Evolutionary conservation across 1,284 basidiomycete genomes (phyloP), one percentile per base, ranked within the genome.

Genomic region (Sanghuangporus weigelae): DNA sequence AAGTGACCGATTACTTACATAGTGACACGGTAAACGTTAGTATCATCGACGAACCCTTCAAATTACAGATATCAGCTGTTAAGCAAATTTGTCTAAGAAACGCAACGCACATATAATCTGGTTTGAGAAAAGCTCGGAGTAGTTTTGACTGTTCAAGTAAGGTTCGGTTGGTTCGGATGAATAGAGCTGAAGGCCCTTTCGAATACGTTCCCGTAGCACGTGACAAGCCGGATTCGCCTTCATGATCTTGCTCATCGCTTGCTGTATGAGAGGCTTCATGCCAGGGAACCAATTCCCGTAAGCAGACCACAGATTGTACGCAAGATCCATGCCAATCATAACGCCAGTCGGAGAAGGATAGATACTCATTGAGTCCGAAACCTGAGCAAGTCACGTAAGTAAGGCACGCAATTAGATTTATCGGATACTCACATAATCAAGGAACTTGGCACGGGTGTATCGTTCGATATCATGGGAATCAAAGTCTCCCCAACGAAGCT

Each of bases 271-370:
- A 3, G 96, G 95, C 79, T 99, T 99, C 84, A 96, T 86, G 60
- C 96, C 96, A 16, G 97, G 96, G 90, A 98, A 98, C 95, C 95
- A 99, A 74, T 97, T 96, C 66, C 96, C 97, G 73, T 98, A 99
- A 1, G 94, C 96, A n/a, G 95, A 96, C 90, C 97, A 97, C 66
- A 98, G 75, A 78, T 98, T 99, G 81, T 99, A 99, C 0, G 96
- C 96, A 65, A 99, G 78, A 75, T 99, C 95, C 87, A 99, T 94
- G 73, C 95, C 96, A 68, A 99, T 95, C 85, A 99, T 92, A 62
- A 97, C 89, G 81, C 97, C 97, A 44, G 96, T 99, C 0, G 96
- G 95, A 44, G 95, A 98, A 5, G 96, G 96, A 77, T 98, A 98
- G 73, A 98, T 98, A 71, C 94, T 97, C 87, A 96, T 97, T 4